A percentile compares a stretch with the other conserved stretches of the same genome.
Evolutionary conservation across 2,329 filamentous ascomycete species (phyloP).

Genomic region (Exophiala sp.): DNA sequence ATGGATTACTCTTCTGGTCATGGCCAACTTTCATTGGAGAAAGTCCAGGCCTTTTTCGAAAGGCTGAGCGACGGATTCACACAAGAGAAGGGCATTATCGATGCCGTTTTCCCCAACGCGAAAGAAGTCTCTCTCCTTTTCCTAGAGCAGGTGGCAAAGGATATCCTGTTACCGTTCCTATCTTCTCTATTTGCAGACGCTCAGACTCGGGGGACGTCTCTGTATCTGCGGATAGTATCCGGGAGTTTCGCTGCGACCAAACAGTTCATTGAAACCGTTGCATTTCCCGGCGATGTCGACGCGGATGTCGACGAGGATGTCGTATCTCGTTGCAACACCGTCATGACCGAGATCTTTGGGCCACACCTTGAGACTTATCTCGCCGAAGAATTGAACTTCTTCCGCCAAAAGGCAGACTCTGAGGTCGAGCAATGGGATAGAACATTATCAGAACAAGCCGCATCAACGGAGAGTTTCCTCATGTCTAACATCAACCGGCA

Average conservation of each 20-base stretch:
- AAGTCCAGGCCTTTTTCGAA: conserved; percentile 76
- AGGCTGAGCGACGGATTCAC: conserved; percentile 68
- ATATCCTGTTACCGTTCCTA: conserved; percentile 76
- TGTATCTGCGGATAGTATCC: conserved; percentile 79
- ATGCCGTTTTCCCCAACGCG: conserved; percentile 70
- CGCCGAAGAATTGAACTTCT: conserved; percentile 82
- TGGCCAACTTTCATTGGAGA: conserved; percentile 64
- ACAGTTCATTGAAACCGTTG: conserved; percentile 66
- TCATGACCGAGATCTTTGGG: conserved; percentile 72
- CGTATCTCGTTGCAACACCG: conserved; percentile 59
- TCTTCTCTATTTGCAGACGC: conserved; percentile 81
- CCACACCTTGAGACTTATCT: conserved; percentile 91
- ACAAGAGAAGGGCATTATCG: conserved; percentile 73
- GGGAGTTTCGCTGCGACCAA: conserved; percentile 81
- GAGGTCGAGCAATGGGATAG: conserved; percentile 85
- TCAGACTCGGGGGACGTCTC: conserved; percentile 65
- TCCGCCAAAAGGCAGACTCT: conserved; percentile 66
- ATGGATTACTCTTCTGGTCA: conserved; percentile 60
- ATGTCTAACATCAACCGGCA: conserved; percentile 94
- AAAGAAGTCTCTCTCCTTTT: conserved; percentile 69
- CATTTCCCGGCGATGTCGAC: conserved; percentile 55
- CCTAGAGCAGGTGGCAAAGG: conserved; percentile 74
- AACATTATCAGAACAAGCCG: conserved; percentile 84
- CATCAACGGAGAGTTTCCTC: conserved; percentile 83
- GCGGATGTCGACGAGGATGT: conserved; percentile 57